A percentile compares a stretch with the other conserved stretches of the same genome.
Evolutionary conservation across 208 protist genomes (phyloP).

Genomic region (Leishmania gerbilli): DNA sequence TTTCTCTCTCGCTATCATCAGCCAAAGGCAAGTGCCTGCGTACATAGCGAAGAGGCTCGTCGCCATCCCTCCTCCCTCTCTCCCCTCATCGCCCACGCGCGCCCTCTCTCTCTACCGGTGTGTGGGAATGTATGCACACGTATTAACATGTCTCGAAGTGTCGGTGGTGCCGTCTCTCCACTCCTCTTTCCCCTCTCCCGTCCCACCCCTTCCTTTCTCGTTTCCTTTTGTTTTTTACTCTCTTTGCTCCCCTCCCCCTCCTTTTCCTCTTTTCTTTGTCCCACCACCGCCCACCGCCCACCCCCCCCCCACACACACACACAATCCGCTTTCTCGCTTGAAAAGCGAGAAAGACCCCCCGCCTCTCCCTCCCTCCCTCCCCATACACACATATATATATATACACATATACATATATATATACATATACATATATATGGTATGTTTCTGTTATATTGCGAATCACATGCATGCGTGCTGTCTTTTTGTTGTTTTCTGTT

Average conservation of each 20-base stretch:
- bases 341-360: background rate
- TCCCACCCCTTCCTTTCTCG: too few species aligned
- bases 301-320: background rate
- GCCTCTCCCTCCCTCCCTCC: fast-evolving
- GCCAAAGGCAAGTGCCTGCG: background rate
- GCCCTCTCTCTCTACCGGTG: background rate
- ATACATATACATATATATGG: background rate
- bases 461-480: background rate
- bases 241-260: background rate
- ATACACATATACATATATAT: background rate
- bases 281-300: background rate
- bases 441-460: too few species aligned
- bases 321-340: background rate
- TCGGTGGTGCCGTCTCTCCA: background rate
- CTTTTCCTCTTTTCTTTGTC: background rate
- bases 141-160: background rate
- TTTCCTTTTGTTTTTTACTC: background rate
- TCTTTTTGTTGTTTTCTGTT: background rate
- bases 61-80: background rate
- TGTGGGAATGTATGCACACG: background rate
- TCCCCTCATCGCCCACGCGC: background rate
- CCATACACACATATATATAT: background rate
- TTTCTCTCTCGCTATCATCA: background rate
- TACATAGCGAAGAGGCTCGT: background rate
- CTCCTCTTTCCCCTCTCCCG: background rate